Evolutionary conservation across 1,139 yeast genomes (phyloP).

Genomic region (Lodderomyces pseudojiufengensis): DNA sequence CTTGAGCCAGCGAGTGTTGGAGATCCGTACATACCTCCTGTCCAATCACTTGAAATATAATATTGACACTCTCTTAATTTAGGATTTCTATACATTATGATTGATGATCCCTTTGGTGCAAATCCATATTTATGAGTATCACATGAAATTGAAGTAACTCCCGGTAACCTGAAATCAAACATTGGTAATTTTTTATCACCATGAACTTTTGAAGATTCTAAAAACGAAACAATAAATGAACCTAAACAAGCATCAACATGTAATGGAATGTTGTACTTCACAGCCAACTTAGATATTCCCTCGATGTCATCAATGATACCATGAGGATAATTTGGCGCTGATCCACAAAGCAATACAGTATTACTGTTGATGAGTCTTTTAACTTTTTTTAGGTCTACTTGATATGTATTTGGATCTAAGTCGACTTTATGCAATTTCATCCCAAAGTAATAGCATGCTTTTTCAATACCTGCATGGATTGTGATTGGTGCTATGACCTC

Average conservation of each 20-base stretch:
- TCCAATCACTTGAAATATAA: conserved; percentile 80
- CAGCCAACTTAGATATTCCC: conserved; percentile 64
- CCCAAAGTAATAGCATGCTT: conserved; percentile 88
- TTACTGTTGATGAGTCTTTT: conserved; percentile 64
- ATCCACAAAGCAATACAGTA: conserved; percentile 82
- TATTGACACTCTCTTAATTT: conserved; percentile 77
- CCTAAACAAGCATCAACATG: conserved; percentile 97
- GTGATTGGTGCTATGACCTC: conserved; percentile 89
- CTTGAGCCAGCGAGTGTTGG: conserved; percentile 96
- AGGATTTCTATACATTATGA: conserved; percentile 77
- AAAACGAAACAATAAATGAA: conserved; percentile 81
- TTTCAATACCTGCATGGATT: conserved; percentile 93
- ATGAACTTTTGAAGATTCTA: conserved; percentile 61
- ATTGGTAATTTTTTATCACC: conserved; percentile 43
- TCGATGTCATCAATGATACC: conserved; percentile 91
- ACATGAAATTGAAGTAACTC: conserved; percentile 96
- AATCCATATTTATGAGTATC: conserved; percentile 98
- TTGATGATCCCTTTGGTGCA: conserved; percentile 95
- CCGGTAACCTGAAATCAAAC: conserved; percentile 85
- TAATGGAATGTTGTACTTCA: conserved; percentile 63
- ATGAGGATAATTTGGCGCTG: conserved; percentile 96
- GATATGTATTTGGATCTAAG: conserved; percentile 60
- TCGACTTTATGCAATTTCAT: conserved; percentile 83
- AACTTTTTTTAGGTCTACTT: conserved; percentile 66
- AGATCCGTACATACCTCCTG: conserved; percentile 94